Conservation (phyloP, 805 yeast species). For the Lachancea meyersii region DNA sequence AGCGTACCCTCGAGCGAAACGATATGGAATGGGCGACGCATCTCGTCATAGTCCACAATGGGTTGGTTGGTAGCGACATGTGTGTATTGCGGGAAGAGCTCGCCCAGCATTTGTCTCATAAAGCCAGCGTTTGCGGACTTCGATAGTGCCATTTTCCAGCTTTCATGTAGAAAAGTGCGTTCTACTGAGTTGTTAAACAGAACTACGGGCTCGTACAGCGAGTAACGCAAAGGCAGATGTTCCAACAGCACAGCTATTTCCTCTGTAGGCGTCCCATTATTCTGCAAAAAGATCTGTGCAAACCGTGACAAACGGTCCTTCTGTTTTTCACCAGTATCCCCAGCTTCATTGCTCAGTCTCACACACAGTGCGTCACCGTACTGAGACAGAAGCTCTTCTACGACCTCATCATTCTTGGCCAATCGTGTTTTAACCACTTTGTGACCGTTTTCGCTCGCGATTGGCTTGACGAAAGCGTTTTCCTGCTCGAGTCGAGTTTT, state of each 20-base stretch:
- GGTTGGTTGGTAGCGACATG: conserved; percentile 73
- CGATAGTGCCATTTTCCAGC: conserved; percentile 32
- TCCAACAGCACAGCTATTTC: conserved; percentile 11
- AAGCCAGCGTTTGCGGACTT: conserved; percentile 7
- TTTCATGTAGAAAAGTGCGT: conserved; percentile 37
- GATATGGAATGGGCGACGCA: conserved; percentile 61
- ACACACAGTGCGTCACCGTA: background rate
- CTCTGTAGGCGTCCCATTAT: background rate
- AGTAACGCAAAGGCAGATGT: conserved; percentile 40
- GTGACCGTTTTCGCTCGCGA: conserved; percentile 12
- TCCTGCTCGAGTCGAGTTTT: conserved; percentile 21
- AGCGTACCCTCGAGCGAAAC: conserved; percentile 56
- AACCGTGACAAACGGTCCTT: conserved; percentile 10
- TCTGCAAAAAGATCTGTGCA: conserved; percentile 7
- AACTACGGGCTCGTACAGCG: conserved; percentile 62
- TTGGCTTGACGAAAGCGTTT: conserved; percentile 23
- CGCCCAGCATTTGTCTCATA: conserved; percentile 21
- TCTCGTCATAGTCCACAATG: conserved; percentile 46
- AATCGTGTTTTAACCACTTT: conserved; percentile 23
- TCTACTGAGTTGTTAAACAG: conserved; percentile 44
- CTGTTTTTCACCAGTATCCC: background rate
- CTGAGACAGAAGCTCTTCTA: conserved; percentile 6
- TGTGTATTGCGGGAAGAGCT: conserved; percentile 32
- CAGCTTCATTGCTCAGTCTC: conserved; percentile 10
- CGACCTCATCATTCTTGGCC: conserved; percentile 5